Evolutionary conservation across 2,329 filamentous ascomycete species (phyloP).

Genomic region (Pseudogymnoascus sp.): DNA sequence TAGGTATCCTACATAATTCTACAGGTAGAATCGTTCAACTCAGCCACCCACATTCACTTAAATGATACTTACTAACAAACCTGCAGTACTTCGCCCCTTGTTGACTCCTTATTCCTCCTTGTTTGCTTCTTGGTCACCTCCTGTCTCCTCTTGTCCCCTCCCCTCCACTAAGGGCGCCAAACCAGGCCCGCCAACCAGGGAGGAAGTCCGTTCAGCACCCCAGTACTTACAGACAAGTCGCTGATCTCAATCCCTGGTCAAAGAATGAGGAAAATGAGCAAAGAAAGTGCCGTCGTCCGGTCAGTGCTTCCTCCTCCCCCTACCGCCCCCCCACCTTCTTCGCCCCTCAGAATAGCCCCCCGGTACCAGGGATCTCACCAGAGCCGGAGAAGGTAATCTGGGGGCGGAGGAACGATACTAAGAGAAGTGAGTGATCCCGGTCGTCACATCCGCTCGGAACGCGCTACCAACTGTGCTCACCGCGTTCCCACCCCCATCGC

Average conservation of each 20-base stretch:
- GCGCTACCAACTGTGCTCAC: constrained; percentile 2
- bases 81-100: not conserved
- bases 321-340: not conserved
- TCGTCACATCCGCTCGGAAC: not conserved
- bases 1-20: not conserved
- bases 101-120: not conserved
- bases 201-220: not conserved
- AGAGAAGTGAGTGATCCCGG: constrained; percentile 1
- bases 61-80: not conserved
- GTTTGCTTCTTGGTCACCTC: too few relatives aligned
- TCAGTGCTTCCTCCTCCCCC: not conserved
- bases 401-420: constrained; percentile 7
- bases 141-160: not conserved
- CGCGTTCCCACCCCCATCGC: not conserved
- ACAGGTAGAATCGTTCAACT: not conserved
- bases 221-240: not conserved
- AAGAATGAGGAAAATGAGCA: not conserved
- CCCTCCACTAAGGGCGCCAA: not conserved
- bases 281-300: not conserved
- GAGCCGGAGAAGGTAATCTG: constrained; percentile 6
- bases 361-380: constrained; percentile 1
- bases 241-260: not conserved
- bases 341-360: not conserved
- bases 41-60: not conserved
- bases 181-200: not conserved